Base-by-base conservation (phyloP, 495 filamentous ascomycete species). In the Amniculicola lignicola region DNA sequence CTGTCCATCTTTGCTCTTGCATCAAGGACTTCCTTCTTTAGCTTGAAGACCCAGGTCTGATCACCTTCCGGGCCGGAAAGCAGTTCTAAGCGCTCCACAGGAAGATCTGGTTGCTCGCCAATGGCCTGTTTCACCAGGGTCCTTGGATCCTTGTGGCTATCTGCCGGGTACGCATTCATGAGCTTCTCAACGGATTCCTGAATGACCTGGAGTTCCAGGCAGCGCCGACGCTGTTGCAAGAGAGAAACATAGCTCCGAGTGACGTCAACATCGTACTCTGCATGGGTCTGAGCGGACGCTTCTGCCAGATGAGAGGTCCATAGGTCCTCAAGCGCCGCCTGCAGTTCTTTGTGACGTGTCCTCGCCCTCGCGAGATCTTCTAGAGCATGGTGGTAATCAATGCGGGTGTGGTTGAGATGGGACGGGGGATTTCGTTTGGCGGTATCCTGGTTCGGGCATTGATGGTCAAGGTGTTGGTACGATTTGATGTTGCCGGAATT, bases 361-460 rank as follows among this genome's bases (percentile, higher is more conserved):
- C 58, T 60, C 7, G 65, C 67, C 11, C 33, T 37, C 5, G 40
- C 10, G 29, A 62, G 53, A 1, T 62, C 60, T 51, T 61, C 45
- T 6, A 71, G 53, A 11, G 67, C 69, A 25, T 59, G 39, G 15
- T 63, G 29, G 54, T 69, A 71, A 1, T 47, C 45, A 22, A 29
- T 33, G 9, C 63, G 60, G 14, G 53, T 39, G 9, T 54, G 51
- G 12, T 38, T 60, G 10, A 66, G 19, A 6, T 43, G n/a, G n/a
- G n/a, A 51, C 7, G 43, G 31, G 10, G 53, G 41, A 1, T 41
- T 40, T 4, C 18, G n/a, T 16, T 31, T 52, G 42, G 38, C 38
- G 37, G 50, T 24, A 24, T 27, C 18, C n/a, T 16, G 9, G 15
- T 9, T 18, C 3, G 46, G 33, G 27, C 35, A 48, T 22, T 45